Evolutionary conservation across 176 grass and related monocot species (phyloP).

Genomic region (Elymus sibiricus): DNA sequence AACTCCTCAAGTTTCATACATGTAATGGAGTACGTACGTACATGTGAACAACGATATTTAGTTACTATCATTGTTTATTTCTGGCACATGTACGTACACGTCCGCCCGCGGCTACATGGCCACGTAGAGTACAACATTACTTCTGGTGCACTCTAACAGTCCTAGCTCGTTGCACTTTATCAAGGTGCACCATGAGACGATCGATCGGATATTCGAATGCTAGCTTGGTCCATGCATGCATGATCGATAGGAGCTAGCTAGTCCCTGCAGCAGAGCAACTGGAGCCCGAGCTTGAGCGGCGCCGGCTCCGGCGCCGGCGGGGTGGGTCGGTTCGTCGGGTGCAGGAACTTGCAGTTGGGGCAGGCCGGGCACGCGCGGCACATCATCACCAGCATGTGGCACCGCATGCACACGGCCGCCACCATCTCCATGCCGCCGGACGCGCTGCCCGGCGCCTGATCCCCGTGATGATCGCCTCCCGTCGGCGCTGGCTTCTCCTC

Average conservation of each 20-base stretch:
- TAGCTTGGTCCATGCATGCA: neutral
- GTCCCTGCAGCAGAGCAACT: slow-evolving; percentile 76
- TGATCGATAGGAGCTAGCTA: neutral
- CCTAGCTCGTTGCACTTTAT: neutral
- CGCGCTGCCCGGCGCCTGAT: neutral
- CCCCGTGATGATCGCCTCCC: neutral
- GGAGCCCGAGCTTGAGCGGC: slow-evolving; percentile 54
- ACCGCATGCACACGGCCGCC: slow-evolving; percentile 72
- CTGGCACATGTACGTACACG: slow-evolving; percentile 11
- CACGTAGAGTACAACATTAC: neutral
- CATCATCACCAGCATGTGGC: slow-evolving; percentile 94
- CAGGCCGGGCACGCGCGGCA: slow-evolving; percentile 67
- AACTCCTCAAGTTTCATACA: neutral
- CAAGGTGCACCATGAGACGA: neutral
- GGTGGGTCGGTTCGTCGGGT: slow-evolving; percentile 26
- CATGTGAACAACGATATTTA: slow-evolving; percentile 17
- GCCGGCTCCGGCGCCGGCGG: slow-evolving; percentile 15
- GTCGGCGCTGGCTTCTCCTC: neutral
- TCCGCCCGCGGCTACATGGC: neutral
- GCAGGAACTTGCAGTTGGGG: slow-evolving; percentile 95
- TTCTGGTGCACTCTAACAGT: neutral
- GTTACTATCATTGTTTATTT: slow-evolving; percentile 18
- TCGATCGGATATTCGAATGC: neutral
- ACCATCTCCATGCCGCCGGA: slow-evolving; percentile 68
- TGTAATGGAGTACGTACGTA: neutral